Percentiles rank a stretch among this genome's conserved stretches.
phyloP scores from a whole-genome alignment of 768 basidiomycete species.

The Auricularia auricula-judae region DNA sequence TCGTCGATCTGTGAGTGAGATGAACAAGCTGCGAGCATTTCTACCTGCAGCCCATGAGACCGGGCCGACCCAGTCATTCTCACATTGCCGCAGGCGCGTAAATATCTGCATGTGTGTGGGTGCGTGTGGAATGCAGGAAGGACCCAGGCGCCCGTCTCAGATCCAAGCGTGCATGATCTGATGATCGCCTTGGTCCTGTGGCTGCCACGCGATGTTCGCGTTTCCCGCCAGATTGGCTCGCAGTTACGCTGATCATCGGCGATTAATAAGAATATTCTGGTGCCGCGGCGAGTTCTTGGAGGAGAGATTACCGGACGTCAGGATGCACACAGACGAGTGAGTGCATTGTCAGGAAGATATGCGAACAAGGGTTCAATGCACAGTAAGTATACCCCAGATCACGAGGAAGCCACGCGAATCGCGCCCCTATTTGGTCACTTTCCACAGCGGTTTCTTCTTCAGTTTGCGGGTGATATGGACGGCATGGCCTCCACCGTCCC shows the following conservation, averaged over 20 bases:
- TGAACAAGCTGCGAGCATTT: no score
- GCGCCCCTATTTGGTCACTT: slow-evolving; percentile 7
- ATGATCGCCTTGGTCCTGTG: neutral
- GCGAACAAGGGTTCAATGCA: neutral
- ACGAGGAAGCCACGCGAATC: slow-evolving; percentile 2
- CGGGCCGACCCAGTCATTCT: no score
- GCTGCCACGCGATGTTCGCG: neutral
- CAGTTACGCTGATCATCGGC: neutral
- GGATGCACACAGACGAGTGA: slow-evolving; percentile 1
- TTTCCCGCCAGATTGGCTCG: neutral
- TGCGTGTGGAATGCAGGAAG: no score
- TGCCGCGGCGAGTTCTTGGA: neutral
- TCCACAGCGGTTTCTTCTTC: slow-evolving; percentile 43
- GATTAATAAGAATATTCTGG: neutral
- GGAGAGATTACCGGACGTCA: neutral
- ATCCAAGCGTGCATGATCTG: no score
- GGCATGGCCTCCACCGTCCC: slow-evolving; percentile 52
- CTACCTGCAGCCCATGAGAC: no score
- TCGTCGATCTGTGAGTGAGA: no score
- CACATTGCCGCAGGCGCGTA: no score
- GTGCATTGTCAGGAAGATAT: slow-evolving; percentile 1
- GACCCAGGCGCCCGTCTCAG: no score
- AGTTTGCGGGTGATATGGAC: slow-evolving; percentile 84
- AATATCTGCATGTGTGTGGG: no score
- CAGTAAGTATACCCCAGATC: neutral